Evolutionary conservation across 1,284 basidiomycete genomes (phyloP).

Genomic region (Xerocomus amazonicus): DNA sequence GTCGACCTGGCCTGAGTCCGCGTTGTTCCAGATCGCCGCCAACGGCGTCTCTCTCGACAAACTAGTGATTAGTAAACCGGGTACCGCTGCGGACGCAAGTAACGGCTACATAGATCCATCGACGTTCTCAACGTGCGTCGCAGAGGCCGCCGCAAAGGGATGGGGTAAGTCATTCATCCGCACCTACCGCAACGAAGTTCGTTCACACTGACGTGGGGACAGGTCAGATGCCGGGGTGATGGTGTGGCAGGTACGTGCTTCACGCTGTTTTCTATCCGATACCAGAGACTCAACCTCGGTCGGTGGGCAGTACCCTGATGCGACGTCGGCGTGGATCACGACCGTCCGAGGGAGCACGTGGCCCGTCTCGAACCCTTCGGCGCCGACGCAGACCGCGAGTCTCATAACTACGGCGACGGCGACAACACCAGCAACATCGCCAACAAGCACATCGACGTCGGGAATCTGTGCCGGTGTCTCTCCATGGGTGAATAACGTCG

Average conservation of each 20-base stretch:
- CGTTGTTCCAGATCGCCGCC: constrained; percentile 60
- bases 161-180: constrained; percentile 44
- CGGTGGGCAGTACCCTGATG: constrained; percentile 30
- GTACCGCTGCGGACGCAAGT: constrained; percentile 44
- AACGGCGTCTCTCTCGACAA: constrained; percentile 52
- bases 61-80: constrained; percentile 65
- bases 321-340: constrained; percentile 19
- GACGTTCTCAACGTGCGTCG: constrained; percentile 52
- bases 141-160: constrained; percentile 48
- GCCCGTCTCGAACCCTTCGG: constrained; percentile 11
- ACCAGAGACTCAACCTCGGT: constrained; percentile 11
- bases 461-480: constrained; percentile 21
- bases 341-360: constrained; percentile 26
- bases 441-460: constrained; percentile 11
- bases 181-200: neutral
- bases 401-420: neutral
- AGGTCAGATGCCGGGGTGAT: constrained; percentile 48
- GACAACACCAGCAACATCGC: constrained; percentile 1
- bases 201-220: too few relatives aligned
- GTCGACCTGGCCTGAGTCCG: constrained; percentile 40
- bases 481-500: constrained; percentile 18
- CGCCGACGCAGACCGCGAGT: neutral
- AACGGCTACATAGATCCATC: constrained; percentile 56
- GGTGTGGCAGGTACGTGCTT: constrained; percentile 35
- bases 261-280: neutral